These are phyloP conservation scores for Rhizopogon parksii DNA, from an alignment of 1,284 basidiomycete species.

Conservation along the genomic window DNA sequence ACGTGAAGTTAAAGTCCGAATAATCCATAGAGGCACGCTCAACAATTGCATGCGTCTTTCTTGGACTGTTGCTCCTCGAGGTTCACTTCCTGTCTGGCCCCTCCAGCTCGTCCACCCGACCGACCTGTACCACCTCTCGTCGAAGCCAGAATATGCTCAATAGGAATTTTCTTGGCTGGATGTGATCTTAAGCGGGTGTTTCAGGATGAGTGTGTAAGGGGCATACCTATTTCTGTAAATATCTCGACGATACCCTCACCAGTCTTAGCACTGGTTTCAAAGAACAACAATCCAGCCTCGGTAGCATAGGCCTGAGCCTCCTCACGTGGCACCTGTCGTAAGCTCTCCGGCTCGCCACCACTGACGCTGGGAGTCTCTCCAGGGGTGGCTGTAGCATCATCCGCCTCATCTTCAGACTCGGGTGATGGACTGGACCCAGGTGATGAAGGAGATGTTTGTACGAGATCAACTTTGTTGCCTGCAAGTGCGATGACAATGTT, in stretches of 20 bases:
- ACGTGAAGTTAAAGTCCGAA: slow-evolving; percentile 11
- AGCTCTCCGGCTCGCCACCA: slow-evolving; percentile 55
- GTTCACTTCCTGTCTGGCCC: slow-evolving; percentile 58
- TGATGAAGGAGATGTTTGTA: slow-evolving; percentile 59
- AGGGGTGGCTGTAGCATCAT: slow-evolving; percentile 82
- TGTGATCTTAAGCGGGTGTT: slow-evolving; percentile 8
- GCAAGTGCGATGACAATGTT: slow-evolving; percentile 98
- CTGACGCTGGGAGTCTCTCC: slow-evolving; percentile 53
- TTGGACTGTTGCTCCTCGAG: slow-evolving; percentile 64
- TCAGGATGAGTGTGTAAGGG: slow-evolving; percentile 8
- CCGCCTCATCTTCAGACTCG: slow-evolving; percentile 75
- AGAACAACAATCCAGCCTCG: slow-evolving; percentile 90
- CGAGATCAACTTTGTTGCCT: slow-evolving; percentile 94
- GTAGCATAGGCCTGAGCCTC: slow-evolving; percentile 96
- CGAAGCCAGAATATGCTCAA: slow-evolving; percentile 85
- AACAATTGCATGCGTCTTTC: slow-evolving; percentile 79
- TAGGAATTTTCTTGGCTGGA: slow-evolving; percentile 91
- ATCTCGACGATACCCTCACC: slow-evolving; percentile 95
- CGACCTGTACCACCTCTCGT: slow-evolving; percentile 58
- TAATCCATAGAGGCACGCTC: slow-evolving; percentile 21
- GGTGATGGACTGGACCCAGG: slow-evolving; percentile 41
- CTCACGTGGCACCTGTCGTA: slow-evolving; percentile 85
- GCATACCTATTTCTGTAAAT: slow-evolving; percentile 94
- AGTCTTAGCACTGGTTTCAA: slow-evolving; percentile 97
- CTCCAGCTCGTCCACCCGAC: slow-evolving; percentile 49